A percentile compares a stretch with the other conserved stretches of the same genome.
Conservation (phyloP, 768 basidiomycete genomes). For the Tylopilus plumbeoviolaceoides region DNA sequence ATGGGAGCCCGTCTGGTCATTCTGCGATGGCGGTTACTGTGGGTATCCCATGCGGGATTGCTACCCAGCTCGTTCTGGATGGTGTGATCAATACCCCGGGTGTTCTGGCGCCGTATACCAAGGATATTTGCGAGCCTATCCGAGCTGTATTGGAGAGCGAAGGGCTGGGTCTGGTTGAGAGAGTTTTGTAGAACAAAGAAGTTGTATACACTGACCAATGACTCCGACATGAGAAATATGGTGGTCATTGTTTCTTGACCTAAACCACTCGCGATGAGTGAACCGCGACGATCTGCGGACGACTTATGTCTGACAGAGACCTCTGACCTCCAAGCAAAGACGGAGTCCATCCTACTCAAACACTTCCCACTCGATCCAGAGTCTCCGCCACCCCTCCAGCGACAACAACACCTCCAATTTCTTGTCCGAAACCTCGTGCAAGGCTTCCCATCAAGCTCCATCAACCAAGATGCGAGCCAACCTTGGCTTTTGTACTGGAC, state of each 20-base stretch:
- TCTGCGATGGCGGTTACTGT: slow-evolving; percentile 95
- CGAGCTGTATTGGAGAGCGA: slow-evolving; percentile 64
- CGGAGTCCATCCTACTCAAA: slow-evolving; percentile 56
- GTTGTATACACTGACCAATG: background rate
- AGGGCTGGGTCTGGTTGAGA: slow-evolving; percentile 71
- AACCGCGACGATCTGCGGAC: slow-evolving; percentile 37
- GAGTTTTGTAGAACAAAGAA: slow-evolving; percentile 45
- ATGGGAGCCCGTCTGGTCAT: slow-evolving; percentile 72
- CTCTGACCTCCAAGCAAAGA: slow-evolving; percentile 56
- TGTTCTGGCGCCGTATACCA: slow-evolving; percentile 81
- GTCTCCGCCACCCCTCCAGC: slow-evolving; percentile 44
- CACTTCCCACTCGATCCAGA: slow-evolving; percentile 42
- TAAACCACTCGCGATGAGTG: slow-evolving; percentile 9
- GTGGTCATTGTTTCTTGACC: background rate
- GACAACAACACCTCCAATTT: slow-evolving; percentile 68
- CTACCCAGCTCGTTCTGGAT: slow-evolving; percentile 86
- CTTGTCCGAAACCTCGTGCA: slow-evolving; percentile 69
- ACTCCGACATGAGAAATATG: too few species aligned
- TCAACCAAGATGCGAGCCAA: slow-evolving; percentile 89
- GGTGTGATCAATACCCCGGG: slow-evolving; percentile 76
- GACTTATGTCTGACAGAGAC: slow-evolving; percentile 66
- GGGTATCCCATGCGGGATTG: slow-evolving; percentile 92
- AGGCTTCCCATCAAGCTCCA: slow-evolving; percentile 76
- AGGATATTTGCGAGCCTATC: slow-evolving; percentile 78
- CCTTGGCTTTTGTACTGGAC: slow-evolving; percentile 97